A percentile compares a stretch with the other conserved stretches of the same genome.
Evolutionary conservation across 75 land plant species (phyloP).

Genomic region (Cupressus sempervirens): DNA sequence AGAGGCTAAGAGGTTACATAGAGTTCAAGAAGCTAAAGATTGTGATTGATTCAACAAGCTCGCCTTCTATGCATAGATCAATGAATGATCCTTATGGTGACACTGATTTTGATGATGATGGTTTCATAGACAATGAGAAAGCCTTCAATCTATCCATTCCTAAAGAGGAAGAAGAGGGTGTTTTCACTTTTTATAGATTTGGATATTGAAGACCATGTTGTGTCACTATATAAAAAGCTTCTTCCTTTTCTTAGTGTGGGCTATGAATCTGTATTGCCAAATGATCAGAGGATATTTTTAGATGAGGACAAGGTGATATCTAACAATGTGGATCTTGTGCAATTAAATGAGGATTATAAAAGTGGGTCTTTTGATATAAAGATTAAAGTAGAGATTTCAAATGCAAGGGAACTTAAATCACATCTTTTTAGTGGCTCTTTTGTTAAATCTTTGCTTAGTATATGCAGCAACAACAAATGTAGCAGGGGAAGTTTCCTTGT

Average conservation of each 20-base stretch:
- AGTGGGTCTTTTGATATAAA: slow-evolving; percentile 93
- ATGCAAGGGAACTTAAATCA: slow-evolving; percentile 80
- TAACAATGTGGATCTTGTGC: slow-evolving; percentile 58
- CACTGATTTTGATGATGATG: slow-evolving; percentile 79
- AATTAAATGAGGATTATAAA: slow-evolving; percentile 87
- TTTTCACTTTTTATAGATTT: slow-evolving; percentile 47
- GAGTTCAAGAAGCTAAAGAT: too few relatives aligned
- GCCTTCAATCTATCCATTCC: slow-evolving; percentile 46
- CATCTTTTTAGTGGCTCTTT: slow-evolving; percentile 76
- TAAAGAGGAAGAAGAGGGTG: slow-evolving; percentile 52
- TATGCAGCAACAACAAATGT: slow-evolving; percentile 80
- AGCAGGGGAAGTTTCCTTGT: slow-evolving; percentile 92
- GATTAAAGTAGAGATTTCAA: slow-evolving; percentile 86
- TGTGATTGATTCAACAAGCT: too few relatives aligned
- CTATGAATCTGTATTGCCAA: slow-evolving; percentile 37
- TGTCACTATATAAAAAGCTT: slow-evolving; percentile 58
- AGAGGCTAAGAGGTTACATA: too few relatives aligned
- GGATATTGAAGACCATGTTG: slow-evolving; percentile 65
- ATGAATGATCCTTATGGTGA: too few relatives aligned
- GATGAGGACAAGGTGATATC: slow-evolving; percentile 58
- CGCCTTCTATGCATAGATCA: too few relatives aligned
- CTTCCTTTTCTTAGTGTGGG: slow-evolving; percentile 40
- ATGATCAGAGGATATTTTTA: slow-evolving; percentile 49
- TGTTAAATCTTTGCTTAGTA: slow-evolving; percentile 77
- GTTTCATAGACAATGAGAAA: slow-evolving; percentile 43